These are phyloP conservation scores for Primulina eburnea DNA, from an alignment of 257 asterid genomes.

Conservation along the genomic window DNA sequence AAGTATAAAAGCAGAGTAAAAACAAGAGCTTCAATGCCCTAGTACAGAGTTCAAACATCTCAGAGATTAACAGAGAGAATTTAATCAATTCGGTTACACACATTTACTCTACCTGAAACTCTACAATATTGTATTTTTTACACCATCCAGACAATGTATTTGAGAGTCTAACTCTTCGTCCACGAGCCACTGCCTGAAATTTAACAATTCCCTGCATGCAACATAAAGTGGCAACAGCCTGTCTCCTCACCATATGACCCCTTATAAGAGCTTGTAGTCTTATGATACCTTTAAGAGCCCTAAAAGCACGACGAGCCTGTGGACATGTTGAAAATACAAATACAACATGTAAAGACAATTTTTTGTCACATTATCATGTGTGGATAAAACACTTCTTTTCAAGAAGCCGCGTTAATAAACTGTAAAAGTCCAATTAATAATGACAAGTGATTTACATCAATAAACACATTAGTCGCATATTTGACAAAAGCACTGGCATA, in stretches of 20 bases:
- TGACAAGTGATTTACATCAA: constrained; percentile 1
- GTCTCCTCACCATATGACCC: constrained; percentile 92
- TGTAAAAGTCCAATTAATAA: too few species aligned
- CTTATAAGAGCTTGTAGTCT: constrained; percentile 94
- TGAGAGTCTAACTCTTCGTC: constrained; percentile 56
- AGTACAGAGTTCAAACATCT: neutral
- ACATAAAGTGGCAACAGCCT: constrained; percentile 75
- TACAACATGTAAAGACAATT: neutral
- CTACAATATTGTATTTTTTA: constrained; percentile 24
- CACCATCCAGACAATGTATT: constrained; percentile 31
- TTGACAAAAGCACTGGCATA: neutral
- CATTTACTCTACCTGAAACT: constrained; percentile 31
- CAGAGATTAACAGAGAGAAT: constrained; percentile 3
- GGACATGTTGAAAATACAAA: constrained; percentile 16
- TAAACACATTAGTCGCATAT: constrained; percentile 10
- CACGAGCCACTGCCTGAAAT: constrained; percentile 79
- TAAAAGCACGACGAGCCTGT: constrained; percentile 91
- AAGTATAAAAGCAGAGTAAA: constrained; percentile 4
- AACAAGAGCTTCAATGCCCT: neutral
- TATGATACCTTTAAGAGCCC: constrained; percentile 88
- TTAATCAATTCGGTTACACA: constrained; percentile 15
- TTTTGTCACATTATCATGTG: neutral
- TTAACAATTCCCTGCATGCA: constrained; percentile 77
- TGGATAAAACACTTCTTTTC: neutral
- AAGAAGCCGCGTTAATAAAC: neutral